Evolutionary conservation across 1,284 basidiomycete species (phyloP).

Genomic region (Wolfiporia cocos): DNA sequence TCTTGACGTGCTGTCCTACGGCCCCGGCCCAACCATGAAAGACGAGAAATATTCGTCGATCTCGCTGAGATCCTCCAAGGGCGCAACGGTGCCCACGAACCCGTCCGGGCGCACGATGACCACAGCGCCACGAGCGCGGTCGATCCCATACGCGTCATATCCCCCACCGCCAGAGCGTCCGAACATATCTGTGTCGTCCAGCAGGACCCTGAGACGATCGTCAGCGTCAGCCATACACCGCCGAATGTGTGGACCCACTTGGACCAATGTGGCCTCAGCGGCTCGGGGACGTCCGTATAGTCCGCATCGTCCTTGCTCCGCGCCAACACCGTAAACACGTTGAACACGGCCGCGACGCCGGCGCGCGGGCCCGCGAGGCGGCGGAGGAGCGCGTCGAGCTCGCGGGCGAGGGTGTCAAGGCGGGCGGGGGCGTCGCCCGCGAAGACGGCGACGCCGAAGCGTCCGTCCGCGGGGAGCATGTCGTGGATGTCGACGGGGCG

Average conservation of each 20-base stretch:
- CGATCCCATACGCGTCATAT: constrained; percentile 50
- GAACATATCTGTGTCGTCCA: constrained; percentile 31
- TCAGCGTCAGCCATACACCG: neutral
- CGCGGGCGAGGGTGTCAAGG: constrained; percentile 37
- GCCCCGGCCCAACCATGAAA: constrained; percentile 20
- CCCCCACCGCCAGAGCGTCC: constrained; percentile 30
- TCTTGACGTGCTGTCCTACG: no score
- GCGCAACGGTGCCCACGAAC: constrained; percentile 56
- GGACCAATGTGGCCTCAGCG: constrained; percentile 59
- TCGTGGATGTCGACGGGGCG: constrained; percentile 66
- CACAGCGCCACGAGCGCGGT: constrained; percentile 43
- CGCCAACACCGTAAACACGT: constrained; percentile 45
- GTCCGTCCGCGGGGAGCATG: constrained; percentile 57
- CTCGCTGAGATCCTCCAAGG: constrained; percentile 38
- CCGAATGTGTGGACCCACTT: constrained; percentile 35
- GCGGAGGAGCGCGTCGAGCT: constrained; percentile 23
- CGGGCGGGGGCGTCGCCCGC: constrained; percentile 39
- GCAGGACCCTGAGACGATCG: constrained; percentile 20
- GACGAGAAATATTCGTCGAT: constrained; percentile 47
- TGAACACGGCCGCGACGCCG: constrained; percentile 32
- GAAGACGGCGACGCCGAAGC: constrained; percentile 71
- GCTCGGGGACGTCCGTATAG: constrained; percentile 41
- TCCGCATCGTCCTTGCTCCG: constrained; percentile 41
- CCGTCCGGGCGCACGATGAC: constrained; percentile 72
- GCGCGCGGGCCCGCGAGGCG: constrained; percentile 9